These are phyloP conservation scores for Trypanosoma conorhini DNA, from an alignment of 208 protist genomes.

Conservation along the genomic window DNA sequence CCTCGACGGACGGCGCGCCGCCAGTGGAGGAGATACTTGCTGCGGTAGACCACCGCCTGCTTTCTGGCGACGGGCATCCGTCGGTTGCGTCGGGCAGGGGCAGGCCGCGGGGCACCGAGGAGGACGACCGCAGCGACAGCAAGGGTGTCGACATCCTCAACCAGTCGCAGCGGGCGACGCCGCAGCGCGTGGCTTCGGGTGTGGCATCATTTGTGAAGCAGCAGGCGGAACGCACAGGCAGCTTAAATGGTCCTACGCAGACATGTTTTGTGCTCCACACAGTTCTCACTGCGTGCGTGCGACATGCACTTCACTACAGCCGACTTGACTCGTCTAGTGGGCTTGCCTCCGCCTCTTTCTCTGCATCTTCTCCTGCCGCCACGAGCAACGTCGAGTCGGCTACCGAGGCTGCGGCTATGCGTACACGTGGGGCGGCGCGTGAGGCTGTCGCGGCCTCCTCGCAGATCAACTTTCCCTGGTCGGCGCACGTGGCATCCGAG, in stretches of 20 bases:
- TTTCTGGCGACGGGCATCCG: neutral
- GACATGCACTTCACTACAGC: slow-evolving; percentile 25
- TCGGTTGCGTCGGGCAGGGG: neutral
- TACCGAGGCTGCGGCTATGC: neutral
- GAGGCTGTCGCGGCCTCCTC: neutral
- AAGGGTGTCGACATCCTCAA: neutral
- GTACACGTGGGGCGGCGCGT: neutral
- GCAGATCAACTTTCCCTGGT: slow-evolving; percentile 25
- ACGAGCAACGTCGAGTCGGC: neutral
- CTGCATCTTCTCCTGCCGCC: neutral
- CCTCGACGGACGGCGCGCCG: neutral
- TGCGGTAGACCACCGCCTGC: slow-evolving; percentile 7
- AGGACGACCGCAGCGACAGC: neutral
- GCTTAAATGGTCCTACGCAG: slow-evolving; percentile 15
- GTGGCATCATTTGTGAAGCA: slow-evolving; percentile 22
- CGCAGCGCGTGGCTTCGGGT: slow-evolving; percentile 12
- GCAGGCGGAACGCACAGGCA: slow-evolving; percentile 6
- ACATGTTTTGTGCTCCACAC: slow-evolving; percentile 20
- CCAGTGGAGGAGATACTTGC: slow-evolving; percentile 12
- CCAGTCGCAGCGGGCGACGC: slow-evolving; percentile 2
- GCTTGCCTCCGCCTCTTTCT: neutral
- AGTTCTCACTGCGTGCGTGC: slow-evolving; percentile 27
- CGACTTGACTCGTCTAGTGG: neutral
- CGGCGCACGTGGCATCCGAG: slow-evolving; percentile 5
- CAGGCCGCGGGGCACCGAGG: neutral